Evolutionary conservation across 768 basidiomycete genomes (phyloP), one percentile per base, ranked within the genome.

Genomic region (Termitomyces sp.): DNA sequence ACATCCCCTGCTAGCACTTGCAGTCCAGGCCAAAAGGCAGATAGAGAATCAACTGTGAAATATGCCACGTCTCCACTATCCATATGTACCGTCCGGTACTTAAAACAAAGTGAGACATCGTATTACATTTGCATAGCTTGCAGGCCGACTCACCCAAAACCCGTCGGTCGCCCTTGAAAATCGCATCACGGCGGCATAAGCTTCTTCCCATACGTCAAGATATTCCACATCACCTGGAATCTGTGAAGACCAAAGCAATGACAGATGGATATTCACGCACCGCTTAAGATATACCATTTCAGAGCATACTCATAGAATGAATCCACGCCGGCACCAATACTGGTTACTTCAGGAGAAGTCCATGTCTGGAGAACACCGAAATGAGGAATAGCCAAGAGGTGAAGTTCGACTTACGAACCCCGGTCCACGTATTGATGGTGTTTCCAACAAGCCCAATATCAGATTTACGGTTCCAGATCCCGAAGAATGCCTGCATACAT

Each of bases 11-110:
- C 84, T 12, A 93, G 72, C 10, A 94, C 89, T 70, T 97, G 96
- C 15, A 98, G 75, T 20, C 95, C 97, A n/a, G 96, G 93, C 85
- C 95, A 94, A 68, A 98, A 99, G 1, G 97, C 94, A 2, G 94
- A 92, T 15, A 99, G 73, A 2, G 94, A 97, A 67, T 99, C 97
- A n/a, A 96, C 76, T n/a, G 86, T 88, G 42, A 78, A 72, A 64
- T 86, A 91, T 7, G 85, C 77, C 5, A 84, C 74, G 56, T 91
- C 86, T 18, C 95, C 93, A 27, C 75, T 83, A 47, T 82, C 73
- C 71, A 94, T 89, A 54, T 91, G 84, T n/a, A 94, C 84, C 22
- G 80, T 84, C 42, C 91, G 89, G 75, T 87, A 98, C 95, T 97
- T 46, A n/a, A n/a, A n/a, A 35, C 31, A 25, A 54, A 35, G 32